Conservation (phyloP, 768 basidiomycete species). For the Strobilomyces echinocephalus region DNA sequence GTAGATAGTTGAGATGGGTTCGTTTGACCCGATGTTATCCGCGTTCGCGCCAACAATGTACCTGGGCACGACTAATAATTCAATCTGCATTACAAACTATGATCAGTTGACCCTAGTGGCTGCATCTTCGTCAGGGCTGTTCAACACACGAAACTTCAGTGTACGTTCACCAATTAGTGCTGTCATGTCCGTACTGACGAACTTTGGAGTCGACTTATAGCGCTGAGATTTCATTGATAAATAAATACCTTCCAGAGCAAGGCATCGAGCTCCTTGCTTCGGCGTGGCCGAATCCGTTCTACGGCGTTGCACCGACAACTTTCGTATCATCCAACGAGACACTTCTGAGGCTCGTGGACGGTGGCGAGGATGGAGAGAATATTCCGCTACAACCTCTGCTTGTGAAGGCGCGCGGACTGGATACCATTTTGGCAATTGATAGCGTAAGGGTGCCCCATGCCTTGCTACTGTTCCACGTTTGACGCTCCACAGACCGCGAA, state of each 20-base stretch:
- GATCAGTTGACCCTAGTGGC: conserved; percentile 35
- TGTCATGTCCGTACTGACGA: background rate
- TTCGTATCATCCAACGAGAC: conserved; percentile 32
- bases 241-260: conserved; percentile 21
- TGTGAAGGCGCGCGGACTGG: conserved; percentile 41
- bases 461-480: background rate
- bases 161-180: conserved; percentile 11
- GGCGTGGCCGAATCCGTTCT: conserved; percentile 36
- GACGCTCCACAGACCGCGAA: conserved; percentile 12
- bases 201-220: conserved; percentile 9
- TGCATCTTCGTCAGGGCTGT: conserved; percentile 38
- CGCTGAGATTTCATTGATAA: conserved; percentile 13
- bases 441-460: conserved; percentile 18
- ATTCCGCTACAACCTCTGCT: conserved; percentile 49
- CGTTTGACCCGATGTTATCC: conserved; percentile 39
- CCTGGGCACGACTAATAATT: conserved; percentile 36
- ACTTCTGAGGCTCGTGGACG: conserved; percentile 35
- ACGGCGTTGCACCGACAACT: conserved; percentile 30
- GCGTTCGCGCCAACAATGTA: conserved; percentile 45
- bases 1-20: conserved; percentile 36
- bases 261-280: conserved; percentile 29
- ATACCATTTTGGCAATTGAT: conserved; percentile 50
- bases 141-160: conserved; percentile 28
- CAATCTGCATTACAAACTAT: conserved; percentile 31
- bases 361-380: conserved; percentile 40